Evolutionary conservation across 1,139 yeast species (phyloP), one percentile per base, ranked within the genome.

Genomic region (Eremothecium sinecaudum): DNA sequence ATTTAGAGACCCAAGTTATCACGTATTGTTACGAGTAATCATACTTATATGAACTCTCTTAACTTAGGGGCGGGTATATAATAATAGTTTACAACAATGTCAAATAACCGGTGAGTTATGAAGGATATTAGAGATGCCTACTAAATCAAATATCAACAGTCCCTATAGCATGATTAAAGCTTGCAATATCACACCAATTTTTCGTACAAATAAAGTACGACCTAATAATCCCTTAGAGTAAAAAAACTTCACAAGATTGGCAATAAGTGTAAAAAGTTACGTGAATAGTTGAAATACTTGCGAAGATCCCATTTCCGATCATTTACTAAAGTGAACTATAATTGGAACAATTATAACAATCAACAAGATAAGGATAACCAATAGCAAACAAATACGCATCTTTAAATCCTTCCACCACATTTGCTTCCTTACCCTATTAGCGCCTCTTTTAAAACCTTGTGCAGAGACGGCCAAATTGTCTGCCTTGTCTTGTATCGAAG

Each of bases 371-470:
- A 92, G 71, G 23, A 80, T 69, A 28, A 82, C 93, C 28, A 82
- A 70, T 41, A 84, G 80, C 42, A 90, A 69, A 61, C 98, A 90
- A 69, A 87, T 67, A 61, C 94, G 79, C 93, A 90, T 82, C 67
- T 90, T 90, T 74, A 92, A 73, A 60, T 90, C 96, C 63, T 92
- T 90, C 84, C 94, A 82, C 98, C 98, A 90, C 97, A 90, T 90
- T 58, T 86, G 94, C 62, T 87, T 92, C 66, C 99, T 81, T 32
- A 90, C 97, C 51, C 94, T 76, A 64, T 87, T 90, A 39, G 98
- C 98, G 27, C 96, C 94, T 59, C 94, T 75, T 60, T 94, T 83
- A 68, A 92, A 92, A 21, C 95, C 93, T 52, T 84, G 93, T 5
- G 99, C 98, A 34, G 87, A 75, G 35, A 79, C 84, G 26, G 94